These are phyloP conservation scores for Tetrapisispora iriomotensis DNA, from an alignment of 805 yeast genomes.

Conservation along the genomic window DNA sequence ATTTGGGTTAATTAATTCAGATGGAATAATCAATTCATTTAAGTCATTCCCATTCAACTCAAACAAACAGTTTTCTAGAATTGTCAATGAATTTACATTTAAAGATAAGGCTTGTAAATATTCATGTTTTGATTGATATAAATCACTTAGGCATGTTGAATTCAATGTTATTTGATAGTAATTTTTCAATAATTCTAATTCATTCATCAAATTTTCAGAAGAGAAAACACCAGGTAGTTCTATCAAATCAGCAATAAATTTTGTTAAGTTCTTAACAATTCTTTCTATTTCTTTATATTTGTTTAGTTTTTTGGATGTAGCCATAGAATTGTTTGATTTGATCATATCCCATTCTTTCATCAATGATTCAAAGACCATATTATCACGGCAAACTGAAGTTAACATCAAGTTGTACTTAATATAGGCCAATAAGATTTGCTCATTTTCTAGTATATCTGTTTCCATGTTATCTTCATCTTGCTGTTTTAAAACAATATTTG, in stretches of 20 bases:
- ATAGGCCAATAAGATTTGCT: slow-evolving; percentile 67
- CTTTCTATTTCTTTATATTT: slow-evolving; percentile 30
- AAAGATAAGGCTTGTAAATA: slow-evolving; percentile 26
- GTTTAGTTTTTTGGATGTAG: slow-evolving; percentile 19
- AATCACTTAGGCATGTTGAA: slow-evolving; percentile 21
- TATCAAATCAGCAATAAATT: slow-evolving; percentile 47
- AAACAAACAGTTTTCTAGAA: slow-evolving; percentile 9
- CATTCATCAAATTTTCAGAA: slow-evolving; percentile 55
- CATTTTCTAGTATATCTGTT: slow-evolving; percentile 36
- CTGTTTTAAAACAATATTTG: slow-evolving; percentile 33
- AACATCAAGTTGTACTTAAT: slow-evolving; percentile 59
- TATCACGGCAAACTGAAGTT: slow-evolving; percentile 66
- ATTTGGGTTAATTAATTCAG: slow-evolving; percentile 14
- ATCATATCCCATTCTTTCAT: slow-evolving; percentile 20
- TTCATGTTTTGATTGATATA: slow-evolving; percentile 22
- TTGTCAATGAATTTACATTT: slow-evolving; percentile 18
- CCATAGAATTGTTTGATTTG: slow-evolving; percentile 3
- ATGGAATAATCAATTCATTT: slow-evolving; percentile 14
- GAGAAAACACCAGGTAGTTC: slow-evolving; percentile 91
- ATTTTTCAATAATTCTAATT: slow-evolving; percentile 16
- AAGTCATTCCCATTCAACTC: slow-evolving; percentile 3
- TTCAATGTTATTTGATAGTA: slow-evolving; percentile 16
- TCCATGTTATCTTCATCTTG: slow-evolving; percentile 42
- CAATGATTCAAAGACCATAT: slow-evolving; percentile 35
- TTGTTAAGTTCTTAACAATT: slow-evolving; percentile 34